These are phyloP conservation scores for Lophium mytilinum DNA, from an alignment of 495 filamentous ascomycete species.

Conservation along the genomic window DNA sequence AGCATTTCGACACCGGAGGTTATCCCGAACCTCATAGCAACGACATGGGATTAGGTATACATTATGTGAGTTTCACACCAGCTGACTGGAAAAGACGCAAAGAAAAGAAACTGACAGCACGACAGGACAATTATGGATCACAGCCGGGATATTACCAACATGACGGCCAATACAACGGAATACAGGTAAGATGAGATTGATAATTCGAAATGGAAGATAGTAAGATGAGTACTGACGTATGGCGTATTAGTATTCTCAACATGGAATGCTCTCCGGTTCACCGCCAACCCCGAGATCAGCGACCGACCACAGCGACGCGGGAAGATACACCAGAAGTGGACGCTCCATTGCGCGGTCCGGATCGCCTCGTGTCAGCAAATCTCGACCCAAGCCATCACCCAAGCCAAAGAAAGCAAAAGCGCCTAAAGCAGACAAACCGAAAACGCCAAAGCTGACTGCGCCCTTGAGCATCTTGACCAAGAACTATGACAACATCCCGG, in stretches of 20 bases:
- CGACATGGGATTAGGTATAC: constrained; percentile 30
- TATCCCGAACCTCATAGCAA: constrained; percentile 31
- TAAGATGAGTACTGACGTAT: neutral
- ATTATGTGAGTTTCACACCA: constrained; percentile 35
- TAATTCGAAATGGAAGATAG: neutral
- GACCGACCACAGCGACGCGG: constrained; percentile 28
- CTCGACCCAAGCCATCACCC: constrained; percentile 35
- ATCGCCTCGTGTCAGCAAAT: constrained; percentile 22
- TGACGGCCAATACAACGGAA: constrained; percentile 39
- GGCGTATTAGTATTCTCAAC: neutral
- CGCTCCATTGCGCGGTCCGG: constrained; percentile 32
- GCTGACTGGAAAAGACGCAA: neutral
- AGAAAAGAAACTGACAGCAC: neutral
- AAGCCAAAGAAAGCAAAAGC: constrained; percentile 49
- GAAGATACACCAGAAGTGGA: constrained; percentile 41
- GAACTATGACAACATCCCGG: constrained; percentile 50
- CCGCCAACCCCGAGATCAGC: constrained; percentile 35
- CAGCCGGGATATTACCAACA: constrained; percentile 39
- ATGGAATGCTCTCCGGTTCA: constrained; percentile 24
- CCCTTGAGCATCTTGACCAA: constrained; percentile 76
- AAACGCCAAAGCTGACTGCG: constrained; percentile 48
- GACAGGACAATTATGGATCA: constrained; percentile 18
- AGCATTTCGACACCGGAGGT: constrained; percentile 19
- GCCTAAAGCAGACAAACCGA: constrained; percentile 41
- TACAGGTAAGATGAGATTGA: constrained; percentile 11